A percentile compares a stretch with the other conserved stretches of the same genome.
phyloP scores from a whole-genome alignment of 1,284 basidiomycete genomes.

The Xerocomus minutiporus region DNA sequence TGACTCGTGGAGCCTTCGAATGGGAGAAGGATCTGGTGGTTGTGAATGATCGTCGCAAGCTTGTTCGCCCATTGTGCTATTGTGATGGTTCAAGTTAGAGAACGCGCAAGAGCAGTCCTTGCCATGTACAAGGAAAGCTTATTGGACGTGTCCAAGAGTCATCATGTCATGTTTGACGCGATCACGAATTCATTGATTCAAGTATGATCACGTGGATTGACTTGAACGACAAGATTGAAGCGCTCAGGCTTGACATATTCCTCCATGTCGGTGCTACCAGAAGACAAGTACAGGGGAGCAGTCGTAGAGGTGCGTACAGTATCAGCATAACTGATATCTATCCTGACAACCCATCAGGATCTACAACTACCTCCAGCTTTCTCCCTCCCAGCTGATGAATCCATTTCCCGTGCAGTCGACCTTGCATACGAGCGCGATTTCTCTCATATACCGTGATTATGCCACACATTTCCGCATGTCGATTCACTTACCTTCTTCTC shows the following conservation, averaged over 20 bases:
- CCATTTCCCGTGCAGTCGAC: conserved; percentile 71
- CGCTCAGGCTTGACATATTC: not conserved
- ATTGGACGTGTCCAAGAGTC: not conserved
- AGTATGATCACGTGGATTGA: conserved; percentile 3
- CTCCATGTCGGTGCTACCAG: conserved; percentile 9
- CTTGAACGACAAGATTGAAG: not conserved
- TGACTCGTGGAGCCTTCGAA: conserved; percentile 65
- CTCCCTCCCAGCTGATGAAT: conserved; percentile 68
- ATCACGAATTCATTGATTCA: not conserved
- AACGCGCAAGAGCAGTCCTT: too few relatives aligned
- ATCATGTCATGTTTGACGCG: not conserved
- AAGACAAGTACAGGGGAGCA: conserved; percentile 72
- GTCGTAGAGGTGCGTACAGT: conserved; percentile 65
- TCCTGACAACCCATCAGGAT: conserved; percentile 48
- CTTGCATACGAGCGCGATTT: conserved; percentile 88
- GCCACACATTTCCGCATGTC: not conserved
- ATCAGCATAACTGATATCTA: not conserved
- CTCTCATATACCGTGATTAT: conserved; percentile 80
- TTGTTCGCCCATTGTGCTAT: conserved; percentile 9
- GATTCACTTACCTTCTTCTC: conserved; percentile 8
- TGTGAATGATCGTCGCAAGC: conserved; percentile 3
- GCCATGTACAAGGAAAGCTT: too few relatives aligned
- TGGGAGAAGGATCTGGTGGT: conserved; percentile 45
- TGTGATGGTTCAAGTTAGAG: not conserved
- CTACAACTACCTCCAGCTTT: conserved; percentile 87